A percentile compares a stretch with the other conserved stretches of the same genome.
Evolutionary conservation across 352 stramenopile species (phyloP).

Genomic region (Halophytophthora polymorphica): DNA sequence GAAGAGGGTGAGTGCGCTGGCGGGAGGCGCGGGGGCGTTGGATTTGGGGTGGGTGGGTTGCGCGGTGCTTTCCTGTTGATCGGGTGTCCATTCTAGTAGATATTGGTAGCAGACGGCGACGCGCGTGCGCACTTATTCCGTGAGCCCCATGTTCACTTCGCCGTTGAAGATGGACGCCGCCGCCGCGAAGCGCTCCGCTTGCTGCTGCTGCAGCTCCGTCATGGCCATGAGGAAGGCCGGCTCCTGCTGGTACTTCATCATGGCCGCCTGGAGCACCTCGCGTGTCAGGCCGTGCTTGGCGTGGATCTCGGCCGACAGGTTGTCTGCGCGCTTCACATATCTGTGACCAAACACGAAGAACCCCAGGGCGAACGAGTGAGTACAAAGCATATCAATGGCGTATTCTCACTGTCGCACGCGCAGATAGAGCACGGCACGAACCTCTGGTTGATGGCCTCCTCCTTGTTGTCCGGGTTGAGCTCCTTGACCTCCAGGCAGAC

Average conservation of each 20-base stretch:
- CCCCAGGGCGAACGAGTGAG: no score
- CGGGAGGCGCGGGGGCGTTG: constrained; percentile 14
- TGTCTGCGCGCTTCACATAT: constrained; percentile 88
- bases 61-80: constrained; percentile 9
- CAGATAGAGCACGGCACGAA: not conserved
- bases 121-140: constrained; percentile 39
- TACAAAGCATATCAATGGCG: no score
- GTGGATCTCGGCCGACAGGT: constrained; percentile 82
- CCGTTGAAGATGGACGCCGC: constrained; percentile 85
- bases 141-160: constrained; percentile 88
- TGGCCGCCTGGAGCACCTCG: constrained; percentile 84
- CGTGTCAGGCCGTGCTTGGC: constrained; percentile 84
- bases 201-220: constrained; percentile 85
- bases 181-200: constrained; percentile 79
- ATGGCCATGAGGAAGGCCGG: constrained; percentile 84
- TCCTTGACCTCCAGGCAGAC: constrained; percentile 88
- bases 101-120: constrained; percentile 21
- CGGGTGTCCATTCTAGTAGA: constrained; percentile 35
- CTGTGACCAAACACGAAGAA: constrained; percentile 7
- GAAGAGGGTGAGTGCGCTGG: constrained; percentile 18
- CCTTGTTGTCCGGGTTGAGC: constrained; percentile 86
- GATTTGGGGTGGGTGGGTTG: constrained; percentile 12
- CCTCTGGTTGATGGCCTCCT: constrained; percentile 86
- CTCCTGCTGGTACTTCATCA: constrained; percentile 91
- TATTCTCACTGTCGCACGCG: no score